Conservation (phyloP, 1,284 basidiomycete genomes). For the Agaricales sp. region DNA sequence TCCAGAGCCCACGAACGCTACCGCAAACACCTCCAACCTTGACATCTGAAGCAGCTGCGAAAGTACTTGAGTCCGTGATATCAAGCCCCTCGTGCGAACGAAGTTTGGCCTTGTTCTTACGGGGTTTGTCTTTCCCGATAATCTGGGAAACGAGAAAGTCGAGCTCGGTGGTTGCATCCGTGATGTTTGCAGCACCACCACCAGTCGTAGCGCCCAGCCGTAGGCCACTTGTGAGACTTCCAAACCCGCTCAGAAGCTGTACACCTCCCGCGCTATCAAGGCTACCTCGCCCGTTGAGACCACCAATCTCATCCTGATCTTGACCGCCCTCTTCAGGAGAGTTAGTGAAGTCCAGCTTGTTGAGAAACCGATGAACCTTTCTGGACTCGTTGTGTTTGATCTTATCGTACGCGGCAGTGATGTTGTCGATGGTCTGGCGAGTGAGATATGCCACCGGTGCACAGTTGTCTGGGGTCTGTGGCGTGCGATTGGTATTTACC, state of each 20-base stretch:
- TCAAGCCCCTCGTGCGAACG: constrained; percentile 14
- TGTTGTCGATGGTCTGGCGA: constrained; percentile 34
- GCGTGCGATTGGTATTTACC: constrained; percentile 9
- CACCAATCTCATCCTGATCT: constrained; percentile 15
- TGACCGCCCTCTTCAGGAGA: constrained; percentile 9
- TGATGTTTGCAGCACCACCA: constrained; percentile 22
- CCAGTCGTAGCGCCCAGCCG: constrained; percentile 21
- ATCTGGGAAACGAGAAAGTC: constrained; percentile 22
- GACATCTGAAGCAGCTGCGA: neutral
- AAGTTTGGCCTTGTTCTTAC: constrained; percentile 15
- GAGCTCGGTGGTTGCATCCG: constrained; percentile 37
- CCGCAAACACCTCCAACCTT: constrained; percentile 18
- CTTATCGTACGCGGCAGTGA: constrained; percentile 43
- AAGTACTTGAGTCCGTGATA: neutral
- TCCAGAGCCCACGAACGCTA: constrained; percentile 22
- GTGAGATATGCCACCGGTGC: constrained; percentile 26
- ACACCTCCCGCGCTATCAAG: constrained; percentile 18
- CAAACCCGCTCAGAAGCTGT: constrained; percentile 25
- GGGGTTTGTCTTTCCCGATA: constrained; percentile 19
- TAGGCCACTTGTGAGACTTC: constrained; percentile 27
- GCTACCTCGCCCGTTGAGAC: constrained; percentile 17
- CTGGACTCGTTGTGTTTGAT: constrained; percentile 42
- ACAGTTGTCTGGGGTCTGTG: constrained; percentile 7
- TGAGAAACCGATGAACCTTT: constrained; percentile 49
- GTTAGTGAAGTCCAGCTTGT: neutral